A percentile compares a stretch with the other conserved stretches of the same genome.
phyloP scores from a whole-genome alignment of 306 rosid species.

The Casuarina glauca region DNA sequence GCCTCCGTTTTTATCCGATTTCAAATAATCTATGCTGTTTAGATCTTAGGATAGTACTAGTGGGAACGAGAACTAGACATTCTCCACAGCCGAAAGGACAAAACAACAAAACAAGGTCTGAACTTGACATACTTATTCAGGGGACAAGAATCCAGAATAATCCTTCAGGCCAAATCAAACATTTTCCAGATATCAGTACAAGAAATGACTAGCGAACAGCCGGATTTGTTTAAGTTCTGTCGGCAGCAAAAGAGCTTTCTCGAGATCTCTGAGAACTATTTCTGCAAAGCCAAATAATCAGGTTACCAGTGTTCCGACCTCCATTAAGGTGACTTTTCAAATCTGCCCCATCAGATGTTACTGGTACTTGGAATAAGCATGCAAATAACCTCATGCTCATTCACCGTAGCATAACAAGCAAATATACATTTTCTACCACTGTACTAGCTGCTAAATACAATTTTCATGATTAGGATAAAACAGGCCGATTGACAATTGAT shows the following conservation, averaged over 20 bases:
- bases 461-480: not conserved
- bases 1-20: not conserved
- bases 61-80: not conserved
- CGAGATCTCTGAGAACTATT: too few relatives aligned
- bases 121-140: not conserved
- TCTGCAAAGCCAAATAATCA: too few relatives aligned
- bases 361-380: not conserved
- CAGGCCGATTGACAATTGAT: slow-evolving; percentile 5
- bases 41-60: not conserved
- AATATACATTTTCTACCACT: not conserved
- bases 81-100: not conserved
- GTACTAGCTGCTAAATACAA: not conserved
- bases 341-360: not conserved
- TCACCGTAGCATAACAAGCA: not conserved
- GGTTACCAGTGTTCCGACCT: not conserved
- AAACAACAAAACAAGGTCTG: not conserved
- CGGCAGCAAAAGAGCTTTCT: too few relatives aligned
- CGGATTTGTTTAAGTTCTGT: too few relatives aligned
- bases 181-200: too few relatives aligned
- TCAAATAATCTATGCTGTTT: not conserved
- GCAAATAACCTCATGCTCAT: not conserved
- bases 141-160: not conserved
- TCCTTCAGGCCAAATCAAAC: not conserved
- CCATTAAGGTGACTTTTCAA: not conserved
- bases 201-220: too few relatives aligned